Percentiles rank a stretch among this genome's conserved stretches.
phyloP scores from a whole-genome alignment of 495 filamentous ascomycete genomes.

The Penicillium waksmanii region DNA sequence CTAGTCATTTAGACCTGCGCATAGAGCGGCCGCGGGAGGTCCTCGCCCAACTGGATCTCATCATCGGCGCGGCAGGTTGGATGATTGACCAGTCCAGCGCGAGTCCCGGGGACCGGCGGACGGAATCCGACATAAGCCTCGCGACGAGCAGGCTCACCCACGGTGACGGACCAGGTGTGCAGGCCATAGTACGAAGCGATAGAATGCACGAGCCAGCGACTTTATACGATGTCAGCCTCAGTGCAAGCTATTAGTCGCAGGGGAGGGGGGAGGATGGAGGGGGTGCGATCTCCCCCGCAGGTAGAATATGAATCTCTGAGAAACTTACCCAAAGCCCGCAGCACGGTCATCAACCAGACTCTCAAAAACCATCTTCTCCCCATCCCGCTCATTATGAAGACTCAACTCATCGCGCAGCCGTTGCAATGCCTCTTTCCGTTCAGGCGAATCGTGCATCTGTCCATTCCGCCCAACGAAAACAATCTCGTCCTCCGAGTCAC shows the following conservation, averaged over 20 bases:
- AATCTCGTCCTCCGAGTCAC: slow-evolving; percentile 81
- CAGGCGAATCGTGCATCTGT: slow-evolving; percentile 66
- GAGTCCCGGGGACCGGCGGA: slow-evolving; percentile 34
- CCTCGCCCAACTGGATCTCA: slow-evolving; percentile 44
- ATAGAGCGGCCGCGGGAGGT: slow-evolving; percentile 65
- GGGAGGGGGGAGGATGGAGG: too few species aligned
- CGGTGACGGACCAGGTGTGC: slow-evolving; percentile 78
- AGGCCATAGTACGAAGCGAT: slow-evolving; percentile 94
- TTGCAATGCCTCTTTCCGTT: slow-evolving; percentile 37
- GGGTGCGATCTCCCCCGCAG: neutral
- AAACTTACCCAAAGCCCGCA: slow-evolving; percentile 81
- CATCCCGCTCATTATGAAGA: slow-evolving; percentile 50
- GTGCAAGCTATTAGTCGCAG: too few species aligned
- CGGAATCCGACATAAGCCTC: slow-evolving; percentile 89
- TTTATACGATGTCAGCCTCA: slow-evolving; percentile 30
- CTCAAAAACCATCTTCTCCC: slow-evolving; percentile 80
- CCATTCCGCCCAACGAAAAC: slow-evolving; percentile 87
- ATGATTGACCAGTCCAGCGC: slow-evolving; percentile 33
- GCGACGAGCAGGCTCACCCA: slow-evolving; percentile 72
- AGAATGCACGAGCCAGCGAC: slow-evolving; percentile 91
- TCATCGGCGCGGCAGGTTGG: slow-evolving; percentile 31
- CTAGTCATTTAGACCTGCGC: slow-evolving; percentile 52
- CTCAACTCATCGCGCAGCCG: slow-evolving; percentile 45
- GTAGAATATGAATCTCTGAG: neutral
- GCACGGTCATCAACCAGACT: slow-evolving; percentile 71